Evolutionary conservation across 192 early-diverging fungal genomes (phyloP).

Genomic region (Coemansia sp.): DNA sequence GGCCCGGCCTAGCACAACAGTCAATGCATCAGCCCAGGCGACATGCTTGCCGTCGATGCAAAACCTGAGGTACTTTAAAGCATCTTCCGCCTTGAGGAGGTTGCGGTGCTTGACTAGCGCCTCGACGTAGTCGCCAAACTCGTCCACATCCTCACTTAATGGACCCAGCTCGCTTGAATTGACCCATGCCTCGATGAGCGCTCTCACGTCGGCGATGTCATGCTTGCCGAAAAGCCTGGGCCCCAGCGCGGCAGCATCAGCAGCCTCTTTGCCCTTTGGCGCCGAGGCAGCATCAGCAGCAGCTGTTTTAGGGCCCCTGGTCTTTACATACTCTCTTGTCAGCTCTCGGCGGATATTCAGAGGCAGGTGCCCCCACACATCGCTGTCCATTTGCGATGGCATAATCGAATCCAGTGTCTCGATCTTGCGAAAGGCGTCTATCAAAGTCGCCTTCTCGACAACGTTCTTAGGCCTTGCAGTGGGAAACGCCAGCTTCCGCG

Average conservation of each 20-base stretch:
- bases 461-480: not conserved
- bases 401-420: conserved; percentile 30
- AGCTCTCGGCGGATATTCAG: conserved; percentile 36
- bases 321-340: conserved; percentile 27
- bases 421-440: conserved; percentile 35
- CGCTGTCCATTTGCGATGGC: conserved; percentile 46
- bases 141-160: conserved; percentile 25
- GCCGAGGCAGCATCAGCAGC: not conserved
- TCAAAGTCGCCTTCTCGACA: conserved; percentile 6
- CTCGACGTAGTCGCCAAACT: conserved; percentile 34
- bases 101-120: conserved; percentile 20
- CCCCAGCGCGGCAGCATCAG: not conserved
- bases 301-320: not conserved
- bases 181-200: conserved; percentile 29
- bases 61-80: conserved; percentile 14
- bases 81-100: conserved; percentile 13
- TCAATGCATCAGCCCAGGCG: conserved; percentile 20
- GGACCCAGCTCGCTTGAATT: conserved; percentile 18
- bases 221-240: conserved; percentile 28
- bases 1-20: not conserved
- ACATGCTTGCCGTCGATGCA: not conserved
- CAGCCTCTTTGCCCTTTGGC: not conserved
- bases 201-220: conserved; percentile 9
- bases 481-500: conserved; percentile 25
- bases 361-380: conserved; percentile 34